Evolutionary conservation across 768 basidiomycete genomes (phyloP).

Genomic region (Agrocybe pediades): DNA sequence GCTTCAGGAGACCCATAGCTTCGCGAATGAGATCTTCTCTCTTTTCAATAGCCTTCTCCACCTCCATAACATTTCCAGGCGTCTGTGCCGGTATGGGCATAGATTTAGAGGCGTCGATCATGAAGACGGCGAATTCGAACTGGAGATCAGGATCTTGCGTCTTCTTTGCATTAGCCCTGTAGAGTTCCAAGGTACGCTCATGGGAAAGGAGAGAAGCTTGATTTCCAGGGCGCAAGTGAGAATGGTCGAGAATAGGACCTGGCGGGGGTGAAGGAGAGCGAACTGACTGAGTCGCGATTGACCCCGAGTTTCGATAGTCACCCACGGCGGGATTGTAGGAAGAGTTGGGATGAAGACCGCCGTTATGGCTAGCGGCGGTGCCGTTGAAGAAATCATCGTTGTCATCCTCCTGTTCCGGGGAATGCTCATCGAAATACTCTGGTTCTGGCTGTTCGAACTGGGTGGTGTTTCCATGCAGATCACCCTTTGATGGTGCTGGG

Average conservation of each 20-base stretch:
- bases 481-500: constrained; percentile 13
- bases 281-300: constrained; percentile 54
- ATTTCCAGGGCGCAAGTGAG: constrained; percentile 90
- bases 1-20: constrained; percentile 84
- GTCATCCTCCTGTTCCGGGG: constrained; percentile 48
- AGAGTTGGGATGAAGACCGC: constrained; percentile 28
- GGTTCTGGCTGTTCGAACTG: constrained; percentile 36
- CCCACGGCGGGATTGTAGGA: constrained; percentile 32
- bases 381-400: constrained; percentile 50
- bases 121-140: constrained; percentile 98
- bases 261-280: constrained; percentile 69
- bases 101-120: constrained; percentile 95
- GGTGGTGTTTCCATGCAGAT: constrained; percentile 27
- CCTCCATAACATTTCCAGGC: constrained; percentile 74
- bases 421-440: constrained; percentile 40
- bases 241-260: constrained; percentile 82
- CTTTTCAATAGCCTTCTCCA: constrained; percentile 79
- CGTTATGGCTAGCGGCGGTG: constrained; percentile 28
- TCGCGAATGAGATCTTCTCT: constrained; percentile 89
- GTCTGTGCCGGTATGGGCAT: constrained; percentile 75
- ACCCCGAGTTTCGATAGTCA: constrained; percentile 35
- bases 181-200: constrained; percentile 94
- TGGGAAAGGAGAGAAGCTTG: constrained; percentile 92
- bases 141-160: constrained; percentile 97
- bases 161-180: constrained; percentile 97